Evolutionary conservation across 768 basidiomycete species (phyloP).

Genomic region (Leccinum subtestaceum): DNA sequence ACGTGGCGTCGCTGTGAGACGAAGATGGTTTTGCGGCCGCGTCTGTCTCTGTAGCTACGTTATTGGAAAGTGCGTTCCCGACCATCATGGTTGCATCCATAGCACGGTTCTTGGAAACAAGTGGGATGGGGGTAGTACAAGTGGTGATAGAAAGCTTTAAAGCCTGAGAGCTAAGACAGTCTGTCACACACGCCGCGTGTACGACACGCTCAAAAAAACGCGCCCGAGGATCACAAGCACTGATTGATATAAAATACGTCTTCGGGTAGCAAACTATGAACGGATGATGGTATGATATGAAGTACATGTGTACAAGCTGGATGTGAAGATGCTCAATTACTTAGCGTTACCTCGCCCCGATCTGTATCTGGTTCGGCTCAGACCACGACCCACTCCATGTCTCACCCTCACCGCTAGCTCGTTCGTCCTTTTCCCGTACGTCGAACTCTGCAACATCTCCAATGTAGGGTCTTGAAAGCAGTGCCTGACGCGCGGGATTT

Average conservation of each 20-base stretch:
- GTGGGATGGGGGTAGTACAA: constrained; percentile 6
- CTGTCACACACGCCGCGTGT: constrained; percentile 28
- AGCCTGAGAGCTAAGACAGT: neutral
- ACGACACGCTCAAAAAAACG: constrained; percentile 8
- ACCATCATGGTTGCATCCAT: constrained; percentile 23
- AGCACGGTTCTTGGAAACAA: neutral
- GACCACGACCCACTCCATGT: constrained; percentile 44
- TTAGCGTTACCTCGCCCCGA: constrained; percentile 29
- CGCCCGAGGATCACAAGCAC: neutral
- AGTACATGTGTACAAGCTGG: constrained; percentile 14
- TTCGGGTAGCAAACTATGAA: neutral
- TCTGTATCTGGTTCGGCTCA: constrained; percentile 36
- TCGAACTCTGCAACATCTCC: constrained; percentile 18
- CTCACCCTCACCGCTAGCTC: constrained; percentile 48
- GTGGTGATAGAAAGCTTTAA: constrained; percentile 11
- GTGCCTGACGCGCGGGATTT: constrained; percentile 3
- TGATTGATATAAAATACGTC: neutral
- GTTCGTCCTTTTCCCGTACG: constrained; percentile 45
- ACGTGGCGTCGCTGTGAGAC: constrained; percentile 23
- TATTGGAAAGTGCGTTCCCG: constrained; percentile 17
- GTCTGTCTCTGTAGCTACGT: constrained; percentile 14
- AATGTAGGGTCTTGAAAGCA: constrained; percentile 1
- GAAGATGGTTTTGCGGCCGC: constrained; percentile 3
- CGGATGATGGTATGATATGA: constrained; percentile 13
- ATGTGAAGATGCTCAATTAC: constrained; percentile 1